These are phyloP conservation scores for Trichoderma semiorbis DNA, from an alignment of 2,329 filamentous ascomycete species.

Conservation along the genomic window DNA sequence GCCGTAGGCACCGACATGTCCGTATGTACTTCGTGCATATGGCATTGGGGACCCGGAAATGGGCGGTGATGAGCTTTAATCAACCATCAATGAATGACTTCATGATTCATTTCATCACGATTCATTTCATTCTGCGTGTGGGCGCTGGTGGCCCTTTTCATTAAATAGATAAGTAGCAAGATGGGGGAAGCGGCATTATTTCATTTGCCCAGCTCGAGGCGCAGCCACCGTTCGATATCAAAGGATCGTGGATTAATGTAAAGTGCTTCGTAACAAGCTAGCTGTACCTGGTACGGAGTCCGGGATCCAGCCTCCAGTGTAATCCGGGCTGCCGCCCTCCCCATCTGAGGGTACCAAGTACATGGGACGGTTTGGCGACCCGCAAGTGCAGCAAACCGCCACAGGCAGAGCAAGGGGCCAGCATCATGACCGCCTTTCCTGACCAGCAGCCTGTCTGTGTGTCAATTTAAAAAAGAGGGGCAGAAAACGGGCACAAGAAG, in stretches of 20 bases:
- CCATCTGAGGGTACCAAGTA: not conserved
- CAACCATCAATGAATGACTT: not conserved
- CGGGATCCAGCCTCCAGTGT: not conserved
- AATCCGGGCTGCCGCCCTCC: not conserved
- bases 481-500: not conserved
- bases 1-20: too few relatives aligned
- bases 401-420: constrained; percentile 2
- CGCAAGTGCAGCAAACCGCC: not conserved
- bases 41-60: not conserved
- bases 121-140: not conserved
- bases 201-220: not conserved
- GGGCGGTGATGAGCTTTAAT: constrained; percentile 3
- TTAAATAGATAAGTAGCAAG: not conserved
- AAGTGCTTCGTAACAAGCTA: not conserved
- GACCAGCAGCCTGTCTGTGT: not conserved
- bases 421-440: constrained; percentile 13
- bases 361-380: constrained; percentile 8
- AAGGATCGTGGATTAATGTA: not conserved
- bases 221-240: not conserved
- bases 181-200: constrained; percentile 5
- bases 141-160: not conserved
- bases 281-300: constrained; percentile 3
- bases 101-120: not conserved
- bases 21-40: too few relatives aligned
- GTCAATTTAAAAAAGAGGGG: not conserved